Evolutionary conservation across 2,329 filamentous ascomycete genomes (phyloP).

Genomic region (Exophiala sideris): DNA sequence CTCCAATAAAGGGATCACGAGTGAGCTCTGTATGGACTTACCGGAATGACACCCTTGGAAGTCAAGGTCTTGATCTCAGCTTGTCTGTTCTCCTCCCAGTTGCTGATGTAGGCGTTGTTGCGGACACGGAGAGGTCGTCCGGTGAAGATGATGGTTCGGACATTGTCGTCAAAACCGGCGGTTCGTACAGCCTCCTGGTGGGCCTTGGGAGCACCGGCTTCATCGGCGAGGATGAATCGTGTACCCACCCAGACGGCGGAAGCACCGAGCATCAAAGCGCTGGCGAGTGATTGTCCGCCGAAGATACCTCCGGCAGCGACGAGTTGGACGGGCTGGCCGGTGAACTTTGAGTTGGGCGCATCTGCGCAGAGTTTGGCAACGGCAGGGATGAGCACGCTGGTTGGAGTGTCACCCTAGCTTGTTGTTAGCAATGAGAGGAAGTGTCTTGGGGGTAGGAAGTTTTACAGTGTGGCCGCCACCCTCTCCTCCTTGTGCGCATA

Average conservation of each 20-base stretch:
- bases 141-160: conserved; percentile 98
- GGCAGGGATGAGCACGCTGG: conserved; percentile 85
- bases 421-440: conserved; percentile 34
- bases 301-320: conserved; percentile 91
- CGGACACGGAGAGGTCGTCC: conserved; percentile 90
- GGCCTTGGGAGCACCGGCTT: conserved; percentile 86
- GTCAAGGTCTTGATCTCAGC: conserved; percentile 92
- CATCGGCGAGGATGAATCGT: conserved; percentile 87
- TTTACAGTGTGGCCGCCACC: conserved; percentile 76
- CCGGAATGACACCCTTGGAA: conserved; percentile 82
- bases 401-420: conserved; percentile 75
- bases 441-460: background rate
- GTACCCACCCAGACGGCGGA: conserved; percentile 95
- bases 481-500: conserved; percentile 97
- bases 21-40: background rate
- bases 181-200: conserved; percentile 96
- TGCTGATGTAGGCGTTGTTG: conserved; percentile 86
- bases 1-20: background rate
- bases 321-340: conserved; percentile 82
- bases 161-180: conserved; percentile 88
- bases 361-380: conserved; percentile 78
- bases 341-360: conserved; percentile 75
- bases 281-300: conserved; percentile 86
- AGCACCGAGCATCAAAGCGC: conserved; percentile 88
- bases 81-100: conserved; percentile 92